phyloP scores from a whole-genome alignment of 495 filamentous ascomycete genomes.

The Aspergillus olivimuriae region DNA sequence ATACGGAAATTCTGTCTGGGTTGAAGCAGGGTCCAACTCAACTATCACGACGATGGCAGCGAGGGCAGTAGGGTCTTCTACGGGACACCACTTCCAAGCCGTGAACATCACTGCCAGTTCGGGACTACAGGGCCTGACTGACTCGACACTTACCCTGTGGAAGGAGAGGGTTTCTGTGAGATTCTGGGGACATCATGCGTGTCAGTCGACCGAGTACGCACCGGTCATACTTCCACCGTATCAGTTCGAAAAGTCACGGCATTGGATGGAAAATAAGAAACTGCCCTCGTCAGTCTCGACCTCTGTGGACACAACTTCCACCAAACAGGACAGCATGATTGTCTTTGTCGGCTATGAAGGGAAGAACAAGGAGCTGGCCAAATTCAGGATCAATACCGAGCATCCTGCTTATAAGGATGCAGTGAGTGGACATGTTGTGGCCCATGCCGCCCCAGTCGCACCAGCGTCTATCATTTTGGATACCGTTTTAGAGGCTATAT shows the following conservation, averaged over 20 bases:
- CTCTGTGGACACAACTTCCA: too few relatives aligned
- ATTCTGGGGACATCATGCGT: constrained; percentile 44
- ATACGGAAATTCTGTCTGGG: constrained; percentile 31
- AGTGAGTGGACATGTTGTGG: constrained; percentile 39
- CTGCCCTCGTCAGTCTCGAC: not conserved
- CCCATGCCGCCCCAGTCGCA: constrained; percentile 40
- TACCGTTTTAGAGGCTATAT: constrained; percentile 43
- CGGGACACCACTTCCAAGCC: constrained; percentile 29
- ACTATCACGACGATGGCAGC: constrained; percentile 40
- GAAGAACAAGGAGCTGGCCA: constrained; percentile 18
- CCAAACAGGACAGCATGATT: constrained; percentile 20
- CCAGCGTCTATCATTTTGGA: constrained; percentile 42
- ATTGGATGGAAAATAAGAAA: constrained; percentile 34
- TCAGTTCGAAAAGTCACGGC: constrained; percentile 43
- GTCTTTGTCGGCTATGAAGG: constrained; percentile 41
- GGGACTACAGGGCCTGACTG: constrained; percentile 24
- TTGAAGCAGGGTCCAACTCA: constrained; percentile 47
- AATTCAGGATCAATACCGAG: constrained; percentile 45
- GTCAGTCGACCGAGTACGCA: constrained; percentile 30
- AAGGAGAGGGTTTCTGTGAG: constrained; percentile 27
- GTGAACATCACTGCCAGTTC: constrained; percentile 33
- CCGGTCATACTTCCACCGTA: constrained; percentile 45
- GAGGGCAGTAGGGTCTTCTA: constrained; percentile 17
- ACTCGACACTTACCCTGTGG: constrained; percentile 44
- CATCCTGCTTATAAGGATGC: constrained; percentile 30